A percentile compares a stretch with the other conserved stretches of the same genome.
Evolutionary conservation across 306 rosid species (phyloP).

Genomic region (Herpetospermum pedunculosum): DNA sequence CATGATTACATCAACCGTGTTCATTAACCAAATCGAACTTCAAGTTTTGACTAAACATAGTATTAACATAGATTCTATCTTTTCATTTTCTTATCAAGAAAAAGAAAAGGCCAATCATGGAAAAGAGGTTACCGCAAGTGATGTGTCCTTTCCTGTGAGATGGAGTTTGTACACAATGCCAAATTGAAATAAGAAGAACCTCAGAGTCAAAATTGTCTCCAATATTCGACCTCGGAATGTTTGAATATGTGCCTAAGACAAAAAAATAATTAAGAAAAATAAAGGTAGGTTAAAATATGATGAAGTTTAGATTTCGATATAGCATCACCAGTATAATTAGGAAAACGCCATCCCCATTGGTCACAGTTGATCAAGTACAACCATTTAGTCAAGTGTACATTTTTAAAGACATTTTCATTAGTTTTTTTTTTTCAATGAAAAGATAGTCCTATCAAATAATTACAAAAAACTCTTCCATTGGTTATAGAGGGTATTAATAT

Average conservation of each 20-base stretch:
- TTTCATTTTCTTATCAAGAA: background rate
- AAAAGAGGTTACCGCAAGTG: constrained; percentile 53
- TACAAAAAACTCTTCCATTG: too few relatives aligned
- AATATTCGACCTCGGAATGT: constrained; percentile 79
- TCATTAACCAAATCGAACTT: background rate
- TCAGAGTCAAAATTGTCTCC: constrained; percentile 79
- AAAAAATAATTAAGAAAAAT: background rate
- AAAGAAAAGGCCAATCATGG: background rate
- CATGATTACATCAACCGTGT: background rate
- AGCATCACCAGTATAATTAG: background rate
- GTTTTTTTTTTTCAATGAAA: too few relatives aligned
- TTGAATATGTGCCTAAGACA: constrained; percentile 66
- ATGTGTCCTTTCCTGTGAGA: constrained; percentile 58
- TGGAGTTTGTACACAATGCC: constrained; percentile 88
- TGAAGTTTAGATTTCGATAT: background rate
- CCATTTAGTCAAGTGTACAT: background rate
- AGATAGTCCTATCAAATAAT: too few relatives aligned
- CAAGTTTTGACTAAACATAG: background rate
- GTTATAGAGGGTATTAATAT: too few relatives aligned
- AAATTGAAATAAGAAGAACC: constrained; percentile 71
- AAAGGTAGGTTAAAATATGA: background rate
- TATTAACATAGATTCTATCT: background rate
- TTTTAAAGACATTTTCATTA: background rate
- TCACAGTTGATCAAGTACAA: background rate
- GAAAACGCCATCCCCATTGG: background rate